Conservation (phyloP, 192 early-diverging fungal genomes). For the Chytriomyces hyalinus region DNA sequence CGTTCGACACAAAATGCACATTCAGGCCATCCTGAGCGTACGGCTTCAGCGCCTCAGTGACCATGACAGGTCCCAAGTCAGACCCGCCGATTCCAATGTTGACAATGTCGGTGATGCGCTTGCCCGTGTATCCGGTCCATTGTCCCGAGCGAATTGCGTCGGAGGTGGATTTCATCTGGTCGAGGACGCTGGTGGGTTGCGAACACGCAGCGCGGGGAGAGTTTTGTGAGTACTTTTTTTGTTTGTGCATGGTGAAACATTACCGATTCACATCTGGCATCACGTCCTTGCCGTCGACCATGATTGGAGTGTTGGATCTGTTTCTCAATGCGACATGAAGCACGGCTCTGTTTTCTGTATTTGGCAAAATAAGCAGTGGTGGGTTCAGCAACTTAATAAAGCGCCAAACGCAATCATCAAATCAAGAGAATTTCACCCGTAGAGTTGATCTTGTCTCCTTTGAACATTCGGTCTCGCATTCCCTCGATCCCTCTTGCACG, state of each 20-base stretch:
- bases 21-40: slow-evolving; percentile 79
- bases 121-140: slow-evolving; percentile 97
- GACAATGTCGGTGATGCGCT: slow-evolving; percentile 91
- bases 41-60: slow-evolving; percentile 96
- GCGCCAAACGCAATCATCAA: background rate
- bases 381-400: no score
- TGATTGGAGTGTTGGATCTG: slow-evolving; percentile 78
- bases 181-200: slow-evolving; percentile 65
- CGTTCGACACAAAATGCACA: slow-evolving; percentile 97
- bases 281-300: slow-evolving; percentile 87
- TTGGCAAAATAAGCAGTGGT: background rate
- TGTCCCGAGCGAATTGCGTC: slow-evolving; percentile 83
- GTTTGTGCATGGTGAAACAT: background rate
- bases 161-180: slow-evolving; percentile 88
- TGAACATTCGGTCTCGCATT: slow-evolving; percentile 92
- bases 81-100: slow-evolving; percentile 99
- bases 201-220: no score
- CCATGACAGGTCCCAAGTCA: slow-evolving; percentile 97
- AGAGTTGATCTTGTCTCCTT: slow-evolving; percentile 95
- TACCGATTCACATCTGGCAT: slow-evolving; percentile 88
- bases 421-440: slow-evolving; percentile 54
- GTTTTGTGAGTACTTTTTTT: background rate
- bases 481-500: slow-evolving; percentile 83
- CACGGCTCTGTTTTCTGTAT: slow-evolving; percentile 85
- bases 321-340: slow-evolving; percentile 96